Evolutionary conservation across 208 protist genomes (phyloP).

Genomic region (Herpetomonas samuelpessoai): DNA sequence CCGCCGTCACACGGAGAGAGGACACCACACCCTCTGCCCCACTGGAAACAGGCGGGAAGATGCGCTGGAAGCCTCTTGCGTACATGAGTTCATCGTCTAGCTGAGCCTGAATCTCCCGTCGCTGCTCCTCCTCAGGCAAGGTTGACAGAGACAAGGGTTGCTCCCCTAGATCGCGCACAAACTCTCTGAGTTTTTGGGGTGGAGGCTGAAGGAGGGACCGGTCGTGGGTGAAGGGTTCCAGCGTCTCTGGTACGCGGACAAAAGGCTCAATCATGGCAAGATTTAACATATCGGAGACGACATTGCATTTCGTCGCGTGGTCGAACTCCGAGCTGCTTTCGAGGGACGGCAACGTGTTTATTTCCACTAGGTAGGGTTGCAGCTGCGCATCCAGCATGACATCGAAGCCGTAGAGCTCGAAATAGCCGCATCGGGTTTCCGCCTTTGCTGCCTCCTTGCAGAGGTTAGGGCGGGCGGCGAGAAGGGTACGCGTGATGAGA

Average conservation of each 20-base stretch:
- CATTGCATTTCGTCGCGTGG: constrained; percentile 83
- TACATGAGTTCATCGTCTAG: constrained; percentile 68
- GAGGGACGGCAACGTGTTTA: constrained; percentile 92
- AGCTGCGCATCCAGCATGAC: constrained; percentile 82
- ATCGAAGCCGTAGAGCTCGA: constrained; percentile 93
- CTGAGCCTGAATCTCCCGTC: constrained; percentile 42
- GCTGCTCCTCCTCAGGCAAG: constrained; percentile 9
- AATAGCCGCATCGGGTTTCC: constrained; percentile 47
- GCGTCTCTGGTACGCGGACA: constrained; percentile 22
- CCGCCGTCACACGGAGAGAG: constrained; percentile 5
- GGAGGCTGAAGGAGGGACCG: not conserved
- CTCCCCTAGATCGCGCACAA: constrained; percentile 5
- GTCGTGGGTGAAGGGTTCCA: constrained; percentile 11
- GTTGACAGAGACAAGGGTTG: not conserved
- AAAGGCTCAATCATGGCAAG: constrained; percentile 81
- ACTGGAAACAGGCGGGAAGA: constrained; percentile 61
- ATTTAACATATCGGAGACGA: constrained; percentile 88
- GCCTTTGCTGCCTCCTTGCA: constrained; percentile 14
- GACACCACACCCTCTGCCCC: not conserved
- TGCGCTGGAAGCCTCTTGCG: constrained; percentile 73
- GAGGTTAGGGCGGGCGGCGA: constrained; percentile 50
- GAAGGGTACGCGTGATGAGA: constrained; percentile 69
- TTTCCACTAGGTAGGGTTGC: constrained; percentile 83
- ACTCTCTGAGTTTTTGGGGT: not conserved
- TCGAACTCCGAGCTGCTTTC: constrained; percentile 87